Evolutionary conservation across 345 rosid genomes (phyloP), one percentile per base, ranked within the genome.

Genomic region (Litchi chinensis): DNA sequence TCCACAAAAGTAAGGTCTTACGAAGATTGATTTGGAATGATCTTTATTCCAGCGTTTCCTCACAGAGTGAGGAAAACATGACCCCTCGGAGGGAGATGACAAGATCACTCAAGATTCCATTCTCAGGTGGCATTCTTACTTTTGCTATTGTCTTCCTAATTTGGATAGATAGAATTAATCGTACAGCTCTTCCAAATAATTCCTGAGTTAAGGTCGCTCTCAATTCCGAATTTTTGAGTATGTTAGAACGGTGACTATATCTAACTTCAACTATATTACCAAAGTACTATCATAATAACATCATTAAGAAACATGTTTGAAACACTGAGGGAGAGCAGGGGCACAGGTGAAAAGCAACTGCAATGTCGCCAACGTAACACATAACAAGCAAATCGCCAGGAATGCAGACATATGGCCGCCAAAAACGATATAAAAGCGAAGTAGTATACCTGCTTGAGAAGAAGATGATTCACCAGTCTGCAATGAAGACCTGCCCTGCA

Each of bases 391-490:
- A 46, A 46, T 46, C 12, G 12, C 12, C 52, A 46, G 1, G 8
- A 46, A 46, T 3, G 52, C 52, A 46, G 5, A 46, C 52, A 5
- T 1, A 46, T 46, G 10, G 10, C 8, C 8, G 1, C 52, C 52
- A 46, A 46, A 46, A 60, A 60, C 16, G 65, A 21, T 6, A 60
- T 60, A 12, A 48, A 59, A 4, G 18, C 26, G 15, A 39, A 4
- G 3, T 24, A 4, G 3, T 24, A 32, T 85, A 89, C 97, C 98
- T 80, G 87, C 79, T 80, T 85, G 93, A 1, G 90, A 86, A 2
- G 90, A 86, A 7, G 97, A 93, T 41, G 95, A 83, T 62, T 92
- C 97, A 16, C 83, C 95, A 73, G 88, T 89, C 83, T 83, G 90
- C 79, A 90, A 83, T 60, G 85, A 88, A 3, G 93, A 84, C 79